Conservation (phyloP, 441 rosid species). For the Erodium trifolium region DNA sequence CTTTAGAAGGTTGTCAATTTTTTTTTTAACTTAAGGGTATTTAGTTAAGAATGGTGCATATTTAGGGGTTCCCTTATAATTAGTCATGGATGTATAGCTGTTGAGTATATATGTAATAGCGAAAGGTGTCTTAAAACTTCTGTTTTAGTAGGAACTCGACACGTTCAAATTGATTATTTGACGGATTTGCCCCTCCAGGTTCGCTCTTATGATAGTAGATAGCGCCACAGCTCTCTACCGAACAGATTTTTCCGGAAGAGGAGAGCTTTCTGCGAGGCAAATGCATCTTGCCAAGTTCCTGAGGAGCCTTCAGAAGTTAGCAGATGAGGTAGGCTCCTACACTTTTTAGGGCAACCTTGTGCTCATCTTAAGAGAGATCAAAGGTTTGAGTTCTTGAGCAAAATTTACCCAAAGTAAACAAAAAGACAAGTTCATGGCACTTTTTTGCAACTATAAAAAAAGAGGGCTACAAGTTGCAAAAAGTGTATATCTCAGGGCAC, state of each 20-base stretch:
- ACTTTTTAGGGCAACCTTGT: no score
- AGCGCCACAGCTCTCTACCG: slow-evolving; percentile 91
- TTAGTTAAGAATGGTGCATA: no score
- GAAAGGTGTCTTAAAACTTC: not conserved
- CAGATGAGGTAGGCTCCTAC: slow-evolving; percentile 60
- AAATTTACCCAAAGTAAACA: no score
- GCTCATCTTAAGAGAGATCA: not conserved
- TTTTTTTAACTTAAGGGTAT: no score
- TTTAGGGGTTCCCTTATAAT: no score
- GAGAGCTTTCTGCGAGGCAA: slow-evolving; percentile 88
- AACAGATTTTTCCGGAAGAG: slow-evolving; percentile 91
- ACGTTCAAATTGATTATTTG: slow-evolving; percentile 3
- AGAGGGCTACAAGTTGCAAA: no score
- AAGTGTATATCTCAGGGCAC: no score
- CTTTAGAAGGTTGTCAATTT: no score
- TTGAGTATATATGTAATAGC: not conserved
- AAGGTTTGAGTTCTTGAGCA: not conserved
- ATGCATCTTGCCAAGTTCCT: slow-evolving; percentile 98
- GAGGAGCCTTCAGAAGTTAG: slow-evolving; percentile 87
- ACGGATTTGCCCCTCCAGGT: slow-evolving; percentile 38
- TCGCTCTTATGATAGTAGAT: slow-evolving; percentile 91
- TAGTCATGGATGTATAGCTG: not conserved
- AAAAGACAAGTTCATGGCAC: no score
- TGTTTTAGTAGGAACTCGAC: not conserved
- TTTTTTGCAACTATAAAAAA: no score